These are phyloP conservation scores for Xylaria sp. DNA, from an alignment of 2,329 filamentous ascomycete genomes.

Conservation along the genomic window DNA sequence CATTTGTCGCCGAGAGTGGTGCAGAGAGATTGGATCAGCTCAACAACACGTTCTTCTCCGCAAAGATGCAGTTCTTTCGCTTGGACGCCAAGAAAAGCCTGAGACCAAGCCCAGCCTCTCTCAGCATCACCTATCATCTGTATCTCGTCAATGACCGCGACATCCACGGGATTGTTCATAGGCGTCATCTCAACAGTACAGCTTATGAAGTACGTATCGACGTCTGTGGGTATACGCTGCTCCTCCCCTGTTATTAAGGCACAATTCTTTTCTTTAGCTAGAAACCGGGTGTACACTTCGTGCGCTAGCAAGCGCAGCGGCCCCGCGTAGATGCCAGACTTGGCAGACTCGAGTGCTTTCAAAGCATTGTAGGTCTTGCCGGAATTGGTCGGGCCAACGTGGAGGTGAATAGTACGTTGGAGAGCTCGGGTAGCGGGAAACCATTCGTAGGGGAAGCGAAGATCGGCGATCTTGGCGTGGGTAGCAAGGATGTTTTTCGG, in stretches of 20 bases:
- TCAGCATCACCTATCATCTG: slow-evolving; percentile 89
- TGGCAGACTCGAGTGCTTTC: slow-evolving; percentile 80
- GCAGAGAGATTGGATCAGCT: slow-evolving; percentile 80
- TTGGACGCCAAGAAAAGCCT: slow-evolving; percentile 85
- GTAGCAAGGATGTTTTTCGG: slow-evolving; percentile 65
- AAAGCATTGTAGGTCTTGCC: slow-evolving; percentile 97
- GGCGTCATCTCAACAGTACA: slow-evolving; percentile 93
- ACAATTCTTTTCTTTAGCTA: slow-evolving; percentile 79
- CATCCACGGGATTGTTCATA: slow-evolving; percentile 71
- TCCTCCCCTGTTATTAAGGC: slow-evolving; percentile 93
- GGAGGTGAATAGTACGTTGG: slow-evolving; percentile 86
- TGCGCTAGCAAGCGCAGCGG: slow-evolving; percentile 89
- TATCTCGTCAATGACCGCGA: slow-evolving; percentile 97
- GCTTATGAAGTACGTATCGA: slow-evolving; percentile 72
- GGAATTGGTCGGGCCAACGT: slow-evolving; percentile 97
- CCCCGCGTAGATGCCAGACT: slow-evolving; percentile 87
- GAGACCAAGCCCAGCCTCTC: slow-evolving; percentile 94
- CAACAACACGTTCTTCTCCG: slow-evolving; percentile 85
- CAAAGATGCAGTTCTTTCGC: slow-evolving; percentile 93
- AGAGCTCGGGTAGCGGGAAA: slow-evolving; percentile 83
- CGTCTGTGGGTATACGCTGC: slow-evolving; percentile 72
- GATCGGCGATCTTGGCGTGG: slow-evolving; percentile 77
- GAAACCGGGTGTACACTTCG: slow-evolving; percentile 91
- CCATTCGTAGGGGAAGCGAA: slow-evolving; percentile 93
- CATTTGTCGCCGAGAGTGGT: slow-evolving; percentile 84